Evolutionary conservation across 108 stramenopile species (phyloP), one percentile per base, ranked within the genome.

Genomic region (Craspedostauros australis): DNA sequence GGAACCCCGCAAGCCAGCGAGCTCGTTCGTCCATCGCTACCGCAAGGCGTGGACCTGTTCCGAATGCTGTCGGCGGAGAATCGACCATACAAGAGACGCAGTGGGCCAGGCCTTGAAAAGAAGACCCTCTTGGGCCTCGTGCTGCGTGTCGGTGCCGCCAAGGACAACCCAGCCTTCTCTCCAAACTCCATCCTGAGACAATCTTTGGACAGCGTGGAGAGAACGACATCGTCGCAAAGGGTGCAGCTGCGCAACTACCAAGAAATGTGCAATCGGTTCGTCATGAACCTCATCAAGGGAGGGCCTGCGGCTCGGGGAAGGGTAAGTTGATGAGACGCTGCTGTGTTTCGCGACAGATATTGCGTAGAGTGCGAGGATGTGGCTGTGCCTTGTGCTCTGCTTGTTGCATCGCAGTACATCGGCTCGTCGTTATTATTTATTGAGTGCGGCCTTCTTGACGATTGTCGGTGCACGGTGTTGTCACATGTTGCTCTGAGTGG

Each of bases 51-150:
- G 38, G 32, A 49, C 70, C 23, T 77, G 57, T 56, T 60, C 29
- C 82, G 63, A 27, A 75, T 79, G 67, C 62, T 90, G 42, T 36
- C 62, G 2, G 44, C 14, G 2, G 62, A 56, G 5, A 25, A 42
- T 45, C 60, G 47, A 1, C 63, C 68, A 12, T 85, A 85, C 37
- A 27, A 60, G 33, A 68, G 64, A 48, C 78, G 91, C 26, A 82
- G 80, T 24, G 91, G 91, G 7, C 82, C 83, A 1, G 91, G 62
- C 4, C 34, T 93, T 16, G 91, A 93, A 60, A 77, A 80, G 57
- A 54, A 80, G 23, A 93, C 91, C 6, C 16, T 93, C 4, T 59
- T 93, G 64, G 91, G 91, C 6, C 16, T 68, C 12, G 64, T 74
- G 14, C 50, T 89, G 32, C 54, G 80, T n/a, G 33, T 85, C 33